A percentile compares a stretch with the other conserved stretches of the same genome.
Evolutionary conservation across 1,284 basidiomycete species (phyloP).

Genomic region (Phlebopus sp.): DNA sequence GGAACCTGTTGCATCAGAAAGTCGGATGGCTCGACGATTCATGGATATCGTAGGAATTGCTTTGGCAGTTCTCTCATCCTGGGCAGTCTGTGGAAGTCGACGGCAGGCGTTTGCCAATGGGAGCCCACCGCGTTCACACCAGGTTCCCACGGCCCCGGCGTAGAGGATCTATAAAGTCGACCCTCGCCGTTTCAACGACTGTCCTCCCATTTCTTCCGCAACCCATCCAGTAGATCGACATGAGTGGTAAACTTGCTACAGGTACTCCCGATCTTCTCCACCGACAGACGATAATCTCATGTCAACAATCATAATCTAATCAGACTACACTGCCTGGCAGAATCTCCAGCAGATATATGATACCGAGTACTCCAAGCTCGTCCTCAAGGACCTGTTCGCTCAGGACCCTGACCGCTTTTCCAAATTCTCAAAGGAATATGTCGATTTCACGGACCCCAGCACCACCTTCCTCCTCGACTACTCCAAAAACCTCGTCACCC

Average conservation of each 20-base stretch:
- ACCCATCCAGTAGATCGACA: slow-evolving; percentile 21
- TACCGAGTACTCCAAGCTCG: slow-evolving; percentile 69
- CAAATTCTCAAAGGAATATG: slow-evolving; percentile 82
- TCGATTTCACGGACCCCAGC: slow-evolving; percentile 59
- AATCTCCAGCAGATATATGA: slow-evolving; percentile 88
- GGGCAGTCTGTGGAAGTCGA: slow-evolving; percentile 13
- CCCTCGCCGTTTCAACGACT: neutral
- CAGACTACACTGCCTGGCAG: slow-evolving; percentile 89
- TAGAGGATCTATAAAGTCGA: slow-evolving; percentile 11
- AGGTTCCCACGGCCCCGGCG: slow-evolving; percentile 23
- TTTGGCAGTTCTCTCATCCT: slow-evolving; percentile 20
- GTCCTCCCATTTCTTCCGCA: slow-evolving; percentile 2
- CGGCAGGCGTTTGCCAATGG: slow-evolving; percentile 1
- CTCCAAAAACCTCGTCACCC: slow-evolving; percentile 94
- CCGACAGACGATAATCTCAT: neutral
- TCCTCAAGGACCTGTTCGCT: slow-evolving; percentile 90
- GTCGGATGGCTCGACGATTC: neutral
- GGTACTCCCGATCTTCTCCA: slow-evolving; percentile 29
- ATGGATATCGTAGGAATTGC: slow-evolving; percentile 1
- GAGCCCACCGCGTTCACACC: neutral
- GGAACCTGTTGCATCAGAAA: no score
- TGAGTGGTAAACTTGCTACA: slow-evolving; percentile 55
- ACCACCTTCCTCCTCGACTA: slow-evolving; percentile 91
- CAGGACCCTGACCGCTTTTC: slow-evolving; percentile 85
- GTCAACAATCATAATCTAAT: neutral